Percentiles rank a stretch among this genome's conserved stretches.
Evolutionary conservation across 306 rosid species (phyloP).

Genomic region (Cucurbita pepo): DNA sequence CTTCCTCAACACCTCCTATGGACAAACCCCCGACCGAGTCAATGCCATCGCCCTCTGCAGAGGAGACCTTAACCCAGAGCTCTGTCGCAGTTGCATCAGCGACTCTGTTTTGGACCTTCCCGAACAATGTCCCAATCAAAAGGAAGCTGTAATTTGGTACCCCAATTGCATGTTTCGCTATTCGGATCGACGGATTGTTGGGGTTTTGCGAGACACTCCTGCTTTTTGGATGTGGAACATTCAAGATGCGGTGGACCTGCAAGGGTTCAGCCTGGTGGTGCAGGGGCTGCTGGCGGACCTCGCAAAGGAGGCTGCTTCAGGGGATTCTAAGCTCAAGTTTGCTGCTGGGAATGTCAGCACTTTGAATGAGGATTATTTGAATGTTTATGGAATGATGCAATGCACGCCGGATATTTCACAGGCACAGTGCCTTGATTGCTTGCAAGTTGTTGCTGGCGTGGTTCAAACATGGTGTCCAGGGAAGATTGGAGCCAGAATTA

Average conservation of each 20-base stretch:
- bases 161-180: constrained; percentile 25
- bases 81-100: constrained; percentile 27
- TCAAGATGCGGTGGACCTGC: constrained; percentile 3
- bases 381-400: not conserved
- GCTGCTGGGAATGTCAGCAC: not conserved
- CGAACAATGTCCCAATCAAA: constrained; percentile 23
- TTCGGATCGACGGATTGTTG: constrained; percentile 17
- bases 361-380: not conserved
- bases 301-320: not conserved
- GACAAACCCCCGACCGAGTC: constrained; percentile 7
- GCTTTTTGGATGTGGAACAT: accelerated
- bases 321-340: not conserved
- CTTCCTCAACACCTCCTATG: constrained; percentile 24
- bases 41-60: constrained; percentile 28
- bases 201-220: not conserved
- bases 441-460: not conserved
- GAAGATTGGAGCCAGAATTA: not conserved
- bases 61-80: constrained; percentile 23
- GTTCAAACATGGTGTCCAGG: not conserved
- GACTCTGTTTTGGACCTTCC: constrained; percentile 15
- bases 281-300: not conserved
- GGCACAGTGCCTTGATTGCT: not conserved
- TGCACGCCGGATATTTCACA: constrained; percentile 1
- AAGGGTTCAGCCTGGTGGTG: not conserved
- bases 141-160: constrained; percentile 25